Percentiles rank a stretch among this genome's conserved stretches.
These are phyloP conservation scores for Blastobotrys terrestris DNA, from an alignment of 805 yeast genomes.

Conservation along the genomic window DNA sequence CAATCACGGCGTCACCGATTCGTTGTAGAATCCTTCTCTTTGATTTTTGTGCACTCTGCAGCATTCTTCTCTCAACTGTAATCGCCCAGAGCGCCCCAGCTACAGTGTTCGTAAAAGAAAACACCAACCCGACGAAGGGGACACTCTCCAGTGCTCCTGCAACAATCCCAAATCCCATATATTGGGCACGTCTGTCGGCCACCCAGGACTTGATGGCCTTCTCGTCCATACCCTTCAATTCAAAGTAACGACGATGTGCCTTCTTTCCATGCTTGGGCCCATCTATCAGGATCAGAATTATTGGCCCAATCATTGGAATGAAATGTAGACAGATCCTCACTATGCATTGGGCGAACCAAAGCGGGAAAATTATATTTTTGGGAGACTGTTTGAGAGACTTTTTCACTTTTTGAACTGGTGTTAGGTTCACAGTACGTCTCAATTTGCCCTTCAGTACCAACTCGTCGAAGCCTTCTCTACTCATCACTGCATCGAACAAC, in stretches of 20 bases:
- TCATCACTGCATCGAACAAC: slow-evolving; percentile 44
- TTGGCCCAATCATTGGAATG: slow-evolving; percentile 58
- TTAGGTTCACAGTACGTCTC: slow-evolving; percentile 29
- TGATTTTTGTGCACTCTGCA: background rate
- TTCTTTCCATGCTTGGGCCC: slow-evolving; percentile 51
- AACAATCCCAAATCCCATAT: slow-evolving; percentile 30
- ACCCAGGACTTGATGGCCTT: slow-evolving; percentile 35
- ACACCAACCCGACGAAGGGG: slow-evolving; percentile 32
- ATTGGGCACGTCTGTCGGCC: slow-evolving; percentile 26
- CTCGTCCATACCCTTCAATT: slow-evolving; percentile 44
- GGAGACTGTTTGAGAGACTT: slow-evolving; percentile 34
- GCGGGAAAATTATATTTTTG: slow-evolving; percentile 34
- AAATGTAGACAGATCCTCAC: slow-evolving; percentile 37
- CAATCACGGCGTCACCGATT: background rate
- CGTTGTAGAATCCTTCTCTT: background rate
- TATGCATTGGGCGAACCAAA: slow-evolving; percentile 35
- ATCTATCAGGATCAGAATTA: slow-evolving; percentile 41
- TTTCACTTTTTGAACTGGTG: slow-evolving; percentile 29
- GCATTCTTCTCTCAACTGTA: slow-evolving; percentile 21
- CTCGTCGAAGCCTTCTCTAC: slow-evolving; percentile 41
- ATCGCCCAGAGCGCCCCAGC: slow-evolving; percentile 37
- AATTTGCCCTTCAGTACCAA: slow-evolving; percentile 38
- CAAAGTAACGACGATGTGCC: slow-evolving; percentile 51
- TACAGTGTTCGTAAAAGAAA: slow-evolving; percentile 31
- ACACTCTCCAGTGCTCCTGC: slow-evolving; percentile 33